Conservation (phyloP, 176 grass and related monocot species). For the Raddia guianensis region DNA sequence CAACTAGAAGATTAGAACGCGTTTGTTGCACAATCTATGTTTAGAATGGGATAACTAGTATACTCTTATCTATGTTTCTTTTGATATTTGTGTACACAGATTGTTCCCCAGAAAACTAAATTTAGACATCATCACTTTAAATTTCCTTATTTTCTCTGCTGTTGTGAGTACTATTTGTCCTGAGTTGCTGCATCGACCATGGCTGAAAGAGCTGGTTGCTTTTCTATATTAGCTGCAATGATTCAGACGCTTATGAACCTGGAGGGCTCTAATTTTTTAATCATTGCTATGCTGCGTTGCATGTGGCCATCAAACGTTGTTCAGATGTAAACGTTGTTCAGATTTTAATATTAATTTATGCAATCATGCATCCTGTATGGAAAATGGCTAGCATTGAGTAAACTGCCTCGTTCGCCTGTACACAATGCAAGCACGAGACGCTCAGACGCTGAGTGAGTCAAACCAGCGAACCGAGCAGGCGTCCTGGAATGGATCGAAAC, state of each 20-base stretch:
- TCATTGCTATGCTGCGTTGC: too few relatives aligned
- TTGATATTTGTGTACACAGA: constrained; percentile 4
- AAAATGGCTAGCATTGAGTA: too few relatives aligned
- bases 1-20: constrained; percentile 15
- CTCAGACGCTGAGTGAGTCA: too few relatives aligned
- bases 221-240: not conserved
- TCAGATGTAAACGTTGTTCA: too few relatives aligned
- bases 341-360: too few relatives aligned
- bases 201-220: not conserved
- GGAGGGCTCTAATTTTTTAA: too few relatives aligned
- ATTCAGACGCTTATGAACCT: not conserved
- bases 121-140: not conserved
- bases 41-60: not conserved
- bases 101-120: not conserved
- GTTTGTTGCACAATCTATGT: not conserved
- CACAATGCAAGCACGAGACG: too few relatives aligned
- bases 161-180: not conserved
- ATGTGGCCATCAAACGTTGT: too few relatives aligned
- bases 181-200: not conserved
- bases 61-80: not conserved
- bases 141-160: not conserved
- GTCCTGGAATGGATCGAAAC: too few relatives aligned
- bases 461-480: too few relatives aligned
- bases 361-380: too few relatives aligned
- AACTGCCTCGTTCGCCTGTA: too few relatives aligned